phyloP scores from a whole-genome alignment of 2,329 filamentous ascomycete species.

The Pseudogymnoascus sp. region DNA sequence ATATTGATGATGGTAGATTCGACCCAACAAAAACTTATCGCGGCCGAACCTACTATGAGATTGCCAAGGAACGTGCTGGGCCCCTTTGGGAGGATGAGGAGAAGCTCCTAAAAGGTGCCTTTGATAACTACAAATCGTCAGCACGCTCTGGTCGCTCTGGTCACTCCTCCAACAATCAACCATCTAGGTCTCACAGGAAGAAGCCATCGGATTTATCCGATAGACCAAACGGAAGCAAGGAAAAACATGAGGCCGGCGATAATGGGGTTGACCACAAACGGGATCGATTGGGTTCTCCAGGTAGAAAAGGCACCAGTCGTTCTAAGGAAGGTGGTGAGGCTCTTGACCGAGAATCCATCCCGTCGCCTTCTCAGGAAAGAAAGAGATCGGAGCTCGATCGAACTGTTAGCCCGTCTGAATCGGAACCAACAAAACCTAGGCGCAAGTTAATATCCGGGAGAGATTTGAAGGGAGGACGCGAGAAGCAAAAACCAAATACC shows the following conservation, averaged over 20 bases:
- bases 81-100: constrained; percentile 88
- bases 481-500: constrained; percentile 42
- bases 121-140: constrained; percentile 47
- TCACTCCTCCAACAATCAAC: not conserved
- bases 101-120: constrained; percentile 67
- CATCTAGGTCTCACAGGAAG: not conserved
- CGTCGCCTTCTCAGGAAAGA: not conserved
- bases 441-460: constrained; percentile 56
- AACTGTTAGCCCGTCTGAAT: constrained; percentile 20
- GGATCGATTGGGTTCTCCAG: not conserved
- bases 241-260: not conserved
- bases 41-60: constrained; percentile 77
- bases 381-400: constrained; percentile 1
- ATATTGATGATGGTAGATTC: constrained; percentile 53
- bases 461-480: constrained; percentile 50
- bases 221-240: constrained; percentile 4
- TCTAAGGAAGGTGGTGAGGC: not conserved
- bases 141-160: not conserved
- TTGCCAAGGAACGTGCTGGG: constrained; percentile 73
- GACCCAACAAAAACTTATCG: constrained; percentile 70
- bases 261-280: not conserved
- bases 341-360: not conserved
- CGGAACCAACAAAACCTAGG: constrained; percentile 45
- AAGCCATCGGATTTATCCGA: not conserved
- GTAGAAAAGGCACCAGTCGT: not conserved